Conservation (phyloP, 768 basidiomycete genomes). For the Rhodosporidiobolus odoratus region DNA sequence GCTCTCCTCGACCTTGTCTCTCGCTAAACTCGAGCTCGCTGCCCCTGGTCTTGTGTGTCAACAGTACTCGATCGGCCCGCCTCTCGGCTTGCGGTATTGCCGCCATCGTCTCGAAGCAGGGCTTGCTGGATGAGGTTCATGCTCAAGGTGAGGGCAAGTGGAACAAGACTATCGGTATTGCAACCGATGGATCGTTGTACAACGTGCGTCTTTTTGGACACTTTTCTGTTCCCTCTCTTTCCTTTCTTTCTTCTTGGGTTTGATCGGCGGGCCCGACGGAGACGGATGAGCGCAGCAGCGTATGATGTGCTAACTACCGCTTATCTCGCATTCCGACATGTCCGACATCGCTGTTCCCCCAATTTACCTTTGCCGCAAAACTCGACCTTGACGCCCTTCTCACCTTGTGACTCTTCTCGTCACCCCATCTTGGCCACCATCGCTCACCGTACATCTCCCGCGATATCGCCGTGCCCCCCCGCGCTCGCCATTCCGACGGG, state of each 20-base stretch:
- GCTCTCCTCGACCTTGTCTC: not conserved
- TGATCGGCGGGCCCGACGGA: not conserved
- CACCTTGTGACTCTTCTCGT: too few relatives aligned
- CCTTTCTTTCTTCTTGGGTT: not conserved
- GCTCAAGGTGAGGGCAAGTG: slow-evolving; percentile 52
- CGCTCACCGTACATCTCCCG: too few relatives aligned
- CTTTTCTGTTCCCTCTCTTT: not conserved
- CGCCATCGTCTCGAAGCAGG: slow-evolving; percentile 91
- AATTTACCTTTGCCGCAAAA: too few relatives aligned
- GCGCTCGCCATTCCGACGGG: not conserved
- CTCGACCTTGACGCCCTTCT: too few relatives aligned
- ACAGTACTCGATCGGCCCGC: slow-evolving; percentile 76
- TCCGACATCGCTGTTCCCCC: too few relatives aligned
- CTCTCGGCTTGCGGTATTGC: slow-evolving; percentile 93
- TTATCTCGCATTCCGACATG: too few relatives aligned
- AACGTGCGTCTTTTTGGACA: slow-evolving; percentile 64
- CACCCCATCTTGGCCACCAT: too few relatives aligned
- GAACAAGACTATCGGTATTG: slow-evolving; percentile 59
- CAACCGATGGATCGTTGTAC: slow-evolving; percentile 91
- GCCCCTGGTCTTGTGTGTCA: not conserved
- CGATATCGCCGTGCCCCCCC: not conserved
- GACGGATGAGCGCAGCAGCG: too few relatives aligned
- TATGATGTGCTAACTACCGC: too few relatives aligned
- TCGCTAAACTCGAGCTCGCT: not conserved
- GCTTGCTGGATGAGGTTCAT: slow-evolving; percentile 61